Percentiles rank a stretch among this genome's conserved stretches.
phyloP scores from a whole-genome alignment of 305 asterid genomes.

The Solanum hybrid region DNA sequence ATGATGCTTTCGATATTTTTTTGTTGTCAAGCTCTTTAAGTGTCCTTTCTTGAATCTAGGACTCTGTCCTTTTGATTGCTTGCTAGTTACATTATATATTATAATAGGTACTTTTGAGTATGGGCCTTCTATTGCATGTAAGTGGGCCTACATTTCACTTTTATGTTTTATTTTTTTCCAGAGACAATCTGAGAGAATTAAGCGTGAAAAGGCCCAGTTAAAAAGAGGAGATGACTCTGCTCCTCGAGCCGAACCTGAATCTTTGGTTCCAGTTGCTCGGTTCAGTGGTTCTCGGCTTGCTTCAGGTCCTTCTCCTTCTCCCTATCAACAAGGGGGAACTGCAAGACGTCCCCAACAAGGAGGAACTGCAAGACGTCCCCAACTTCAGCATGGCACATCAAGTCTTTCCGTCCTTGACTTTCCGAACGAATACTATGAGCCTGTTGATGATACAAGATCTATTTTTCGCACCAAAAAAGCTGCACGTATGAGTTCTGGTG shows the following conservation, averaged over 20 bases:
- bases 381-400: constrained; percentile 37
- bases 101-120: neutral
- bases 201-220: constrained; percentile 69
- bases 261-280: constrained; percentile 76
- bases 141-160: neutral
- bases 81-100: neutral
- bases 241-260: constrained; percentile 62
- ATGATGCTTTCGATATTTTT: neutral
- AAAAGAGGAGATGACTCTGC: constrained; percentile 86
- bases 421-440: constrained; percentile 17
- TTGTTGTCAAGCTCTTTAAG: neutral
- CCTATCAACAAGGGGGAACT: constrained; percentile 40
- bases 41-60: neutral
- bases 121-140: neutral
- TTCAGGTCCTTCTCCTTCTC: constrained; percentile 82
- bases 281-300: constrained; percentile 96
- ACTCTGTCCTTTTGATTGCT: neutral
- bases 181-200: constrained; percentile 90
- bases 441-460: constrained; percentile 20
- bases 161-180: constrained; percentile 7
- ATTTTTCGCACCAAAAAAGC: constrained; percentile 40
- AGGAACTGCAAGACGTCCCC: constrained; percentile 23
- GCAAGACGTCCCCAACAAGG: constrained; percentile 27
- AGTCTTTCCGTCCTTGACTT: constrained; percentile 7
- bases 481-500: constrained; percentile 55